Evolutionary conservation across 768 basidiomycete genomes (phyloP), one percentile per base, ranked within the genome.

Genomic region (Lentinus tigrinus): DNA sequence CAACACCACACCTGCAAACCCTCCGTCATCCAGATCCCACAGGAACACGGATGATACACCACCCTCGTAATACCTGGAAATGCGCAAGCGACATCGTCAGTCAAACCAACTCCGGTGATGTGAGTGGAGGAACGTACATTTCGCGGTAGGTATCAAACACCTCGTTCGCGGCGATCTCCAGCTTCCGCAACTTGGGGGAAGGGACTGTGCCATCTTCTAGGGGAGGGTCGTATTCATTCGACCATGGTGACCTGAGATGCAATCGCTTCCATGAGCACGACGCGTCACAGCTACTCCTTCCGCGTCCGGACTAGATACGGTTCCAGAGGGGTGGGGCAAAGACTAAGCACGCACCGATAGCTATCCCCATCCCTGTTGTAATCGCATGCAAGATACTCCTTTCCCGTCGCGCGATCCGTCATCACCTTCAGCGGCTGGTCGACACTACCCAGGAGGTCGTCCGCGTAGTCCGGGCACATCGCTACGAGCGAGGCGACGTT

Each of bases 131-230:
- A 28, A 71, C 83, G 57, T 65, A 91, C 95, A 98, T 85, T 74
- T 98, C 96, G 24, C 95, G 86, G 73, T 99, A 99, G 2, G 93
- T 94, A 70, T 97, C 95, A 67, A 99, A 98, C 10, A 95, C 95
- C 61, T 96, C 93, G 67, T 98, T 98, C 36, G 95, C 93, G 10
- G 90, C 78, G 56, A 95, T 87, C 72, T 99, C 97, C 24, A 99
- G 78, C 68, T 94, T 91, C 56, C 97, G 85, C 57, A 98, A 82
- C 68, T 88, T 91, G 17, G 87, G 74, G 8, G 89, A 86, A 0
- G 97, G 97, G 2, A 84, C 77, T 3, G 95, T 95, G 2, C 93
- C 96, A 62, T 96, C 93, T 19, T 95, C 88, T 44, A 94, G 72
- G 1, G 89, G 89, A 23, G 95, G 92, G 61, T 94, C 88, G 69